Evolutionary conservation across 2,329 filamentous ascomycete genomes (phyloP), one percentile per base, ranked within the genome.

Genomic region (Akanthomyces dipterigenus): DNA sequence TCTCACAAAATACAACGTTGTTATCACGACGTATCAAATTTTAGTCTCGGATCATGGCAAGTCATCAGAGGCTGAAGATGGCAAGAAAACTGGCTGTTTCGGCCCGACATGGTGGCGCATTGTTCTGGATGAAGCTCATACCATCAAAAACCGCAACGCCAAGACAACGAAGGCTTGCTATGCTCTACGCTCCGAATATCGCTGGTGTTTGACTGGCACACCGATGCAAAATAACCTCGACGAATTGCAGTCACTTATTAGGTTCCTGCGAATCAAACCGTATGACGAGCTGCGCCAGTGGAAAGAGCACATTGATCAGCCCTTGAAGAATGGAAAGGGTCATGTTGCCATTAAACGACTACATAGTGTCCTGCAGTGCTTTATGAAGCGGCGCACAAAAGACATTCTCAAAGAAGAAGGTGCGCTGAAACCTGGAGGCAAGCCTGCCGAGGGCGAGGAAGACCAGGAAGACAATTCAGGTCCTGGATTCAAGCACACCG

Each of bases 361-460:
- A 36, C 92, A 96, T 67, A 86, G 89, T 61, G 86, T 96, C 64
- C 78, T 99, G 4, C 88, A 90, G 60, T 93, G 92, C 60, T 96
- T 96, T 77, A 99, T 99, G 95, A 96, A 98, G 78, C 88, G 95
- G n/a, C 87, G 95, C 46, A 98, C 93, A 9, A 99, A 99, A 75
- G 92, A 96, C 24, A 91, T 99, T n/a, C 78, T 99, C 63, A 96
- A 95, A 75, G 83, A 91, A 67, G 91, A 91, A 12, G 90, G 91
- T 12, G 91, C 90, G 1, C 78, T 96, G 20, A 89, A 90, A 63
- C 88, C 89, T 28, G 90, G 90, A 42, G 87, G 88, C 57, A 90
- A 91, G 70, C 78, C 76, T 28, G 74, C 71, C 3, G 70, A 72
- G 40, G 74, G 73, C 61, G 73, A 73, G 54, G 85, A 83, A 16